Base-by-base conservation (phyloP, 306 rosid genomes). In the Cucumis melo region DNA sequence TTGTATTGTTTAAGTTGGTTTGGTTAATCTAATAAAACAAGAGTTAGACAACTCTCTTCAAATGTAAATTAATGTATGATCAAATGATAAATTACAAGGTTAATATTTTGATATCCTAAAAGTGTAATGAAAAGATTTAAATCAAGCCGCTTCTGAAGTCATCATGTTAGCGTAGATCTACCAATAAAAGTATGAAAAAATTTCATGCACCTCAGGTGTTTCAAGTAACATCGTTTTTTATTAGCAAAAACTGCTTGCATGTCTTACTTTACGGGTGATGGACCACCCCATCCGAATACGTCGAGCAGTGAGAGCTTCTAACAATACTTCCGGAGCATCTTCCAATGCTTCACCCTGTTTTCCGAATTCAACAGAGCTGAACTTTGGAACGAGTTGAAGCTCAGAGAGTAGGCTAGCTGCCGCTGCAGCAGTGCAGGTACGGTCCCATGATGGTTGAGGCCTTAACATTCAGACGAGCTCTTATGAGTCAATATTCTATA, bases 381-480 rank as follows among this genome's bases (percentile, higher is more conserved):
- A 87, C 74, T 75, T 81, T 5, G 91, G 88, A 85, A 91, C 87
- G 65, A 79, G 80, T 67, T 93, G 91, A 77, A 93, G 87, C 87
- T 91, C 98, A 8, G 81, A 86, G 79, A 93, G 94, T 70, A 91
- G 84, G 81, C 90, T 89, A 34, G 81, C 84, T 0, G 92, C 97
- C 0, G 98, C 98, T 13, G 92, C 97, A 0, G 97, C 97, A 0
- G 98, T 93, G 74, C 97, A 93, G 17, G 98, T 93, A 4, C 97
- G 97, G 59, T 93, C 98, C 98, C 97, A 90, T 53, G 97, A 90
- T 54, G 98, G 98, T 73, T 93, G 97, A 75, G 98, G 97, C 86
- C 98, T 93, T 85, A 74, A 57, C 32, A 65, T 19, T 60, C 10
- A 59, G 29, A 61, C 19, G 21, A 36, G 21, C 7, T 17, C 21